Percentiles rank a stretch among this genome's conserved stretches.
Evolutionary conservation across 78 protist genomes (phyloP).

Genomic region (Dictyostelium purpureum): DNA sequence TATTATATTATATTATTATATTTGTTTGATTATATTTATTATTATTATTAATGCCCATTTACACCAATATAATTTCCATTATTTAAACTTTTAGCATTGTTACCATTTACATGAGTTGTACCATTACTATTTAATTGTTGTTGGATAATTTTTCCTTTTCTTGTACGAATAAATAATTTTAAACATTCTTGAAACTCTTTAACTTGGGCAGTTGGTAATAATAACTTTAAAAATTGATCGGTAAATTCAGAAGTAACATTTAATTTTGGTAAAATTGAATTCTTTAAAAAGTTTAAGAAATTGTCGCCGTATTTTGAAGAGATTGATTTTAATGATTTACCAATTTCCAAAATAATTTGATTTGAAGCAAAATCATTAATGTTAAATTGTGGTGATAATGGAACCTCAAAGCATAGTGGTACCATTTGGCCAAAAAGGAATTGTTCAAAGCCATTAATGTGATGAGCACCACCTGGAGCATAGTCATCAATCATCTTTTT

Average conservation of each 20-base stretch:
- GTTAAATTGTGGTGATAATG: constrained; percentile 13
- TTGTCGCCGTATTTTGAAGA: constrained; percentile 32
- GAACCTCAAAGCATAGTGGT: constrained; percentile 52
- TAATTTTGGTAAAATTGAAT: not conserved
- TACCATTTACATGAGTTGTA: not conserved
- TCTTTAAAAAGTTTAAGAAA: constrained; percentile 8
- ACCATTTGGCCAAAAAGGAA: constrained; percentile 29
- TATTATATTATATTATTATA: no score
- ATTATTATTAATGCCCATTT: not conserved
- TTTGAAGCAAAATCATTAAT: constrained; percentile 6
- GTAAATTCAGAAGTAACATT: not conserved
- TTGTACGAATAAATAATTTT: constrained; percentile 28
- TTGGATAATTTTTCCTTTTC: constrained; percentile 9
- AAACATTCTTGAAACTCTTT: constrained; percentile 73
- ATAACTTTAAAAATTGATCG: constrained; percentile 22
- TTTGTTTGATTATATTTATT: not conserved
- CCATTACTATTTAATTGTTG: not conserved
- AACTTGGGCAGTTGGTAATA: constrained; percentile 14
- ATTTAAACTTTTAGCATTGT: not conserved
- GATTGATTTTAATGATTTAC: constrained; percentile 5
- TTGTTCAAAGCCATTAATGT: constrained; percentile 17
- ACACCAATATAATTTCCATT: not conserved
- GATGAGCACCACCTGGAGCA: constrained; percentile 35
- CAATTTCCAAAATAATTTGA: constrained; percentile 7
- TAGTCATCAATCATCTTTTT: constrained; percentile 47